Percentiles rank a stretch among this genome's conserved stretches.
These are phyloP conservation scores for Hypoxylon sp. DNA, from an alignment of 2,329 filamentous ascomycete species.

Conservation along the genomic window DNA sequence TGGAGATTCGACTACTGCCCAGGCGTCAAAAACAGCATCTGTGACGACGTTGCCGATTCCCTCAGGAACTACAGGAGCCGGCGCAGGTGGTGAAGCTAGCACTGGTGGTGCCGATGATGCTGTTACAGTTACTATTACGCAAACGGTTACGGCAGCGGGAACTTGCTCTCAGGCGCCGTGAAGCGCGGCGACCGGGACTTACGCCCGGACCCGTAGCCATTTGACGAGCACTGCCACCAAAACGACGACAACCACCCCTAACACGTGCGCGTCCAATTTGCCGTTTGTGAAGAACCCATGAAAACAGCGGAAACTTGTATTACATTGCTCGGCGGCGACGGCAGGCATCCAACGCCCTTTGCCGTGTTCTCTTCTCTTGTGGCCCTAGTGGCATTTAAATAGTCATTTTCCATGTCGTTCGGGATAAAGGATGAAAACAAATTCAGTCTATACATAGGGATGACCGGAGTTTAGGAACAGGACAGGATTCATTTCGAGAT, in stretches of 20 bases:
- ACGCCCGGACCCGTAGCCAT: slow-evolving; percentile 23
- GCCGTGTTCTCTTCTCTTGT: slow-evolving; percentile 50
- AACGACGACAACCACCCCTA: slow-evolving; percentile 25
- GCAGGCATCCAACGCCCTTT: slow-evolving; percentile 24
- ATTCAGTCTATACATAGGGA: slow-evolving; percentile 32
- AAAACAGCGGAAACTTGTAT: slow-evolving; percentile 11
- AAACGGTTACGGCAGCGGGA: slow-evolving; percentile 51
- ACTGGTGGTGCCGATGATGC: slow-evolving; percentile 28
- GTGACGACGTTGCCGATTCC: slow-evolving; percentile 42
- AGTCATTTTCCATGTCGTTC: slow-evolving; percentile 32
- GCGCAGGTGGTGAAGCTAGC: slow-evolving; percentile 10
- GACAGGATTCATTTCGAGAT: slow-evolving; percentile 41
- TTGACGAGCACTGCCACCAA: slow-evolving; percentile 39
- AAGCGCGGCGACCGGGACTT: slow-evolving; percentile 38
- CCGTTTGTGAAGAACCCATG: slow-evolving; percentile 32
- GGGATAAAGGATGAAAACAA: slow-evolving; percentile 37
- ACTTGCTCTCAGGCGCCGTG: slow-evolving; percentile 48
- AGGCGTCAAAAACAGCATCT: slow-evolving; percentile 19
- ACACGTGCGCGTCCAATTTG: slow-evolving; percentile 21
- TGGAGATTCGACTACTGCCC: slow-evolving; percentile 38
- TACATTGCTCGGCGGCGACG: neutral
- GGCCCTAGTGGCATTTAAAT: slow-evolving; percentile 52
- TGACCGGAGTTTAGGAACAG: slow-evolving; percentile 40
- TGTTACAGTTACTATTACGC: slow-evolving; percentile 51
- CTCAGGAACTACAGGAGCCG: slow-evolving; percentile 29